A percentile compares a stretch with the other conserved stretches of the same genome.
These are phyloP conservation scores for Fusarium robinianum DNA, from an alignment of 2,329 filamentous ascomycete genomes.

Conservation along the genomic window DNA sequence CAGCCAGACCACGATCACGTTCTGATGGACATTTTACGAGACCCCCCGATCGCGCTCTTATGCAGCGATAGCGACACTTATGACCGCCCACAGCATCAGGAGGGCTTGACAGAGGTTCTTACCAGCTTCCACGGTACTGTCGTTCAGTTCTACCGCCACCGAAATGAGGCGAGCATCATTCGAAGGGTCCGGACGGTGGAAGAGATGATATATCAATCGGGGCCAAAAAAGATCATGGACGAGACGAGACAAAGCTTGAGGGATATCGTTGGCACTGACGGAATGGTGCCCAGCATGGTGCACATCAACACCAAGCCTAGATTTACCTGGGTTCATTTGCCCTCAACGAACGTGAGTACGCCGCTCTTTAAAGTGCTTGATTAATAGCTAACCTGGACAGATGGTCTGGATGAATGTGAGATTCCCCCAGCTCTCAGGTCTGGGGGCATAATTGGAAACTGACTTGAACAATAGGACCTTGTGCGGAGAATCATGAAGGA, in stretches of 20 bases:
- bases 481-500: background rate
- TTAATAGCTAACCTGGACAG: background rate
- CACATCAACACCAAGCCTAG: background rate
- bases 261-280: fast-evolving
- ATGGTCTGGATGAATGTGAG: conserved; percentile 3
- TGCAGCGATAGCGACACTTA: background rate
- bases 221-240: background rate
- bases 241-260: background rate
- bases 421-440: fast-evolving
- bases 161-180: background rate
- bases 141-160: background rate
- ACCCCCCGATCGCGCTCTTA: background rate
- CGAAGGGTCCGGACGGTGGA: background rate
- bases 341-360: background rate
- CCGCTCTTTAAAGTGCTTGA: fast-evolving
- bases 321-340: conserved; percentile 2
- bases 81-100: background rate
- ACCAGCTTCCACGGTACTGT: background rate
- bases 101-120: background rate
- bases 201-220: background rate
- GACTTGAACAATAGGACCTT: background rate
- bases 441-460: too few species aligned
- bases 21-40: background rate
- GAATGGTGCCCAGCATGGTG: background rate
- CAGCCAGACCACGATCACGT: background rate